phyloP scores from a whole-genome alignment of 1,139 yeast species.

The Wickerhamiella pararugosa region DNA sequence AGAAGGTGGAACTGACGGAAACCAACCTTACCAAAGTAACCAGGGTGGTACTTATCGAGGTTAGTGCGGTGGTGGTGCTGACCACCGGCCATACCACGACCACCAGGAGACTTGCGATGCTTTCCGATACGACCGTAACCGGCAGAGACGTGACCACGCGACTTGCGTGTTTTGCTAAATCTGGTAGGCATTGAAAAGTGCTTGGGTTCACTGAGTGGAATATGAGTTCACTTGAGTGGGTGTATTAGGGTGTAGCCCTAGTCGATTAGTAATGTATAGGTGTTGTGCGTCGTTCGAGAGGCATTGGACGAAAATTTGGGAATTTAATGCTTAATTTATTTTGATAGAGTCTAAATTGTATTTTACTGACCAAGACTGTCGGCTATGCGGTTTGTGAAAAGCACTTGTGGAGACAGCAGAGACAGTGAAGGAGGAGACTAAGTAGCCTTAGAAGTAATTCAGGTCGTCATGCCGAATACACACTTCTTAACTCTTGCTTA shows the following conservation, averaged over 20 bases:
- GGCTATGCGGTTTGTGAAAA: too few relatives aligned
- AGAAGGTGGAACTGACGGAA: slow-evolving; percentile 99
- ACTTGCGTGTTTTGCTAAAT: slow-evolving; percentile 99
- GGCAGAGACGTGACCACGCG: slow-evolving; percentile 99
- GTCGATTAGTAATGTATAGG: background rate
- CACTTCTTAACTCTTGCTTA: too few relatives aligned
- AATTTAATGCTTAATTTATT: background rate
- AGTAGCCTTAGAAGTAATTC: too few relatives aligned
- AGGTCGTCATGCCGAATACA: too few relatives aligned
- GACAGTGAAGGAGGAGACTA: too few relatives aligned
- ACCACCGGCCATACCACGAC: slow-evolving; percentile 99
- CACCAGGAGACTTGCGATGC: slow-evolving; percentile 99
- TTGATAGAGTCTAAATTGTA: slow-evolving; percentile 1
- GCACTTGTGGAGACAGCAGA: too few relatives aligned
- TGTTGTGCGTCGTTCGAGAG: background rate
- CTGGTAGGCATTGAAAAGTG: slow-evolving; percentile 79
- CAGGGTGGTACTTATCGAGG: slow-evolving; percentile 99
- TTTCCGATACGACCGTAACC: slow-evolving; percentile 99
- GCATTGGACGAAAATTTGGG: background rate
- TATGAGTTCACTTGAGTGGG: slow-evolving; percentile 4
- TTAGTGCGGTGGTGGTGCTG: slow-evolving; percentile 97
- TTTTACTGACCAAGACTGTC: background rate
- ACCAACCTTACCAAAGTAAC: slow-evolving; percentile 99
- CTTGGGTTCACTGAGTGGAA: background rate
- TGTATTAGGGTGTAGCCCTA: background rate